Evolutionary conservation across 2,329 filamentous ascomycete genomes (phyloP), one percentile per base, ranked within the genome.

Genomic region (Fusarium papillatum): DNA sequence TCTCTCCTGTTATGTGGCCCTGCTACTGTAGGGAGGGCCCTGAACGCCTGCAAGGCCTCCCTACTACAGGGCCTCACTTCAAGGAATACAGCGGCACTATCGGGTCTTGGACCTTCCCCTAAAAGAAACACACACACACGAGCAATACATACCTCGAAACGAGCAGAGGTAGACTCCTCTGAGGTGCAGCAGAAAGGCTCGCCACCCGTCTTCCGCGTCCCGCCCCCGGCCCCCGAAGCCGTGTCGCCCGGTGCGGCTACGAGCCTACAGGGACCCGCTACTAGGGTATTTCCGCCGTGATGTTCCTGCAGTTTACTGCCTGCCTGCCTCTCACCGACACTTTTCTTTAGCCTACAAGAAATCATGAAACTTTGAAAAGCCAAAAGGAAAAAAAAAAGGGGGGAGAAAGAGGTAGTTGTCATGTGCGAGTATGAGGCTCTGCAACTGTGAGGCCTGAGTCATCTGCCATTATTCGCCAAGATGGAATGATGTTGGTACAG

Each of bases 271-370:
- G 39, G 71, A 67, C 63, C 64, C 66, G 75, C 69, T 72, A 50
- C 76, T 70, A 76, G 74, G 74, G 69, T 72, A 60, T 74, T 75
- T 53, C 73, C 73, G 73, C 75, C 74, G 73, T 70, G 53, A 78
- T 78, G 78, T 79, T 77, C 78, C 76, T 80, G 75, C 71, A 76
- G 74, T 74, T 72, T 72, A 31, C 29, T 31, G 29, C 29, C 29
- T 29, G 5, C 29, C 29, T 29, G 29, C 29, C 31, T 13, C 31
- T 80, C 78, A 80, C 78, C 78, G 78, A 80, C 78, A 75, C 64
- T 75, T 73, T 39, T 17, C 17, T 29, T 29, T 29, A 39, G n/a
- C 17, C 26, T 19, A 16, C 19, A 22, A 26, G 55, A 71, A 64
- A 36, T 68, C 68, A 62, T 64, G 73, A 76, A 65, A 71, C 55